phyloP scores from a whole-genome alignment of 768 basidiomycete species.

The Atractiella rhizophila region DNA sequence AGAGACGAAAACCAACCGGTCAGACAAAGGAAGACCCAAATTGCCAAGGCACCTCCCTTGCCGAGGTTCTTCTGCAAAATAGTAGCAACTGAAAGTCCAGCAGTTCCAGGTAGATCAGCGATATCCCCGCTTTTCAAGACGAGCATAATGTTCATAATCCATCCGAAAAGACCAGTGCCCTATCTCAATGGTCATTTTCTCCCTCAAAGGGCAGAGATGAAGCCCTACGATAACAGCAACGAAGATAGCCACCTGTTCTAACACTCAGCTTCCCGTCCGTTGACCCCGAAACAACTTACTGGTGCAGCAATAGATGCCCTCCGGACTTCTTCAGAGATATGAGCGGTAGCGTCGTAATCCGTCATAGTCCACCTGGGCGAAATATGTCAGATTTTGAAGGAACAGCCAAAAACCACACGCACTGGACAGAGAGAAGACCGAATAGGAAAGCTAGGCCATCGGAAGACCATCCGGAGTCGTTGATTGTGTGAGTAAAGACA shows the following conservation, averaged over 20 bases:
- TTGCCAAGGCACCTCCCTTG: constrained; percentile 37
- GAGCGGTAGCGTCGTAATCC: constrained; percentile 21
- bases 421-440: constrained; percentile 62
- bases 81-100: constrained; percentile 36
- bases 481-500: constrained; percentile 51
- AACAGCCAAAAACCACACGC: no score
- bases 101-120: constrained; percentile 39
- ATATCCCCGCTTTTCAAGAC: constrained; percentile 39
- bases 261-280: no score
- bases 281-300: no score
- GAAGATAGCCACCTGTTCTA: no score
- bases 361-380: constrained; percentile 6
- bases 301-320: constrained; percentile 23
- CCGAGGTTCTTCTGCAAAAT: constrained; percentile 30
- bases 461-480: constrained; percentile 54
- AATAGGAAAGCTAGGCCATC: constrained; percentile 60
- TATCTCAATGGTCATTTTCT: not conserved
- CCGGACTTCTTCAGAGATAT: constrained; percentile 24
- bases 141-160: constrained; percentile 64
- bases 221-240: no score
- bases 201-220: no score
- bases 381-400: no score
- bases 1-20: constrained; percentile 37
- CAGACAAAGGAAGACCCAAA: constrained; percentile 62
- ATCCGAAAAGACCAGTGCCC: constrained; percentile 51